phyloP scores from a whole-genome alignment of 257 asterid genomes.

The Solanum stenotomum region DNA sequence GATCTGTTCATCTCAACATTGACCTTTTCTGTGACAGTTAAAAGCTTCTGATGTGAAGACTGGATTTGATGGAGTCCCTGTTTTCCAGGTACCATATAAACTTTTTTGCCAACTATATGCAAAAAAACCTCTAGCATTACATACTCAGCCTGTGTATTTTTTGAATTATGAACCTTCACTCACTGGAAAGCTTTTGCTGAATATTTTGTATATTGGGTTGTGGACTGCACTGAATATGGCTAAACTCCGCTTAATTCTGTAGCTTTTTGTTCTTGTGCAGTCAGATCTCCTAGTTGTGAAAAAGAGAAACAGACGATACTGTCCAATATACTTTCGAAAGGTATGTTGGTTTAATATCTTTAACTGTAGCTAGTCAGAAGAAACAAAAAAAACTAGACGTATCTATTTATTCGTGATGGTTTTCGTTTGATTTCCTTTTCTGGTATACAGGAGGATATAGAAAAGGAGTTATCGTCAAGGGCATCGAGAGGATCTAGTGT shows the following conservation, averaged over 20 bases:
- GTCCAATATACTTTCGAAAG: conserved; percentile 88
- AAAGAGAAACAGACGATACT: conserved; percentile 61
- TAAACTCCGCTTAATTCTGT: not conserved
- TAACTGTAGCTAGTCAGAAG: not conserved
- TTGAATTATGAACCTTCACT: not conserved
- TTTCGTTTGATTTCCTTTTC: not conserved
- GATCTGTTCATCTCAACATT: not conserved
- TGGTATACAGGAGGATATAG: conserved; percentile 68
- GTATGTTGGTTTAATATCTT: conserved; percentile 20
- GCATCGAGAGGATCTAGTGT: conserved; percentile 47
- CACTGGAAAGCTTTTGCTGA: not conserved
- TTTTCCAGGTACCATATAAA: conserved; percentile 59
- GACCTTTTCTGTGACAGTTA: conserved; percentile 33
- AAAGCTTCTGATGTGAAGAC: conserved; percentile 46
- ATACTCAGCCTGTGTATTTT: not conserved
- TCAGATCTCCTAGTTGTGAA: conserved; percentile 87
- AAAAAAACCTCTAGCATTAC: not conserved
- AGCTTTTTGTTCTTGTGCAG: conserved; percentile 29
- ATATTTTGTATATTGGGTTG: not conserved
- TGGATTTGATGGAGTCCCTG: conserved; percentile 98
- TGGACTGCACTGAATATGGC: not conserved
- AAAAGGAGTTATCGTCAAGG: conserved; percentile 68
- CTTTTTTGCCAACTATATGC: not conserved
- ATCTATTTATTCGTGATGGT: not conserved
- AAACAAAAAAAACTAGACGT: not conserved